Percentiles rank a stretch among this genome's conserved stretches.
phyloP scores from a whole-genome alignment of 495 filamentous ascomycete species.

The Penicillium antarcticum region DNA sequence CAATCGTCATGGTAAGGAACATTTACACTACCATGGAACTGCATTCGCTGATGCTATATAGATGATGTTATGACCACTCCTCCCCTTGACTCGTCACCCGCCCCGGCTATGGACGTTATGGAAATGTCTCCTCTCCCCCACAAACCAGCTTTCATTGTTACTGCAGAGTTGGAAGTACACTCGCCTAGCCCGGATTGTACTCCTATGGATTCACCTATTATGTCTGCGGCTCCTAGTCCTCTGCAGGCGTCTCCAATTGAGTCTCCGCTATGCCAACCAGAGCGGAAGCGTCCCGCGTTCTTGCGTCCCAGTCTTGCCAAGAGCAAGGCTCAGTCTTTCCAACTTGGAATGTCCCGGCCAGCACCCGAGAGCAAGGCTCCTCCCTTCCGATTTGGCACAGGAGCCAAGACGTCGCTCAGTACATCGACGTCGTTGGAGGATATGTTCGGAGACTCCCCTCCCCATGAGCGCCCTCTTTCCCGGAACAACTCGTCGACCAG shows the following conservation, averaged over 20 bases:
- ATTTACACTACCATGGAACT: conserved; percentile 1
- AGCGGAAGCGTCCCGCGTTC: conserved; percentile 41
- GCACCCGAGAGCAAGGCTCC: conserved; percentile 60
- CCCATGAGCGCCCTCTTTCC: conserved; percentile 53
- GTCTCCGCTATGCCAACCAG: conserved; percentile 34
- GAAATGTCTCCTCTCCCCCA: conserved; percentile 93
- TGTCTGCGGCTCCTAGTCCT: conserved; percentile 34
- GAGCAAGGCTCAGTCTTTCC: conserved; percentile 43
- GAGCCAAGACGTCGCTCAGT: conserved; percentile 48
- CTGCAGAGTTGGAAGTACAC: conserved; percentile 56
- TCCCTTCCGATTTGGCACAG: conserved; percentile 70
- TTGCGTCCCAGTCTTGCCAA: conserved; percentile 39
- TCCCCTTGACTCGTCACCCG: conserved; percentile 75
- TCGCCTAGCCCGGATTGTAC: conserved; percentile 62
- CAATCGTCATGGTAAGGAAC: conserved; percentile 67
- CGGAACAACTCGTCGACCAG: conserved; percentile 30
- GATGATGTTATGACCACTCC: conserved; percentile 76
- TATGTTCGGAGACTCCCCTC: conserved; percentile 76
- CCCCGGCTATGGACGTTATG: conserved; percentile 74
- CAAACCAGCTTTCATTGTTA: conserved; percentile 64
- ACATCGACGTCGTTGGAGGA: conserved; percentile 68
- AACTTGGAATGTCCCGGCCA: conserved; percentile 32
- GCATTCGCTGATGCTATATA: conserved; percentile 20
- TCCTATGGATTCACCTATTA: conserved; percentile 48
- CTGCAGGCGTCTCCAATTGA: conserved; percentile 54